Evolutionary conservation across 371 early-diverging fungal species (phyloP).

Genomic region (Mortierella sp.): DNA sequence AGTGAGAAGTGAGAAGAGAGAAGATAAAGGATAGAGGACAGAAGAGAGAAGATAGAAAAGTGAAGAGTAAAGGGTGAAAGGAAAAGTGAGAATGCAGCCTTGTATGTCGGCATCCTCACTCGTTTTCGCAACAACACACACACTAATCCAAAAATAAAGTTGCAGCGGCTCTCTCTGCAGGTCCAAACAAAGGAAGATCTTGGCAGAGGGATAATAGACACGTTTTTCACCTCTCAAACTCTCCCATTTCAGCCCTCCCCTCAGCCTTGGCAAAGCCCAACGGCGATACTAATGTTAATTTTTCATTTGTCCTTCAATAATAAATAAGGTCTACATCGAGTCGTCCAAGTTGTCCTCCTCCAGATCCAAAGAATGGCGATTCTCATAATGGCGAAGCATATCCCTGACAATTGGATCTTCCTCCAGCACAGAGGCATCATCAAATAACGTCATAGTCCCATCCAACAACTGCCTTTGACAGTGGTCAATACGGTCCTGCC

Average conservation of each 20-base stretch:
- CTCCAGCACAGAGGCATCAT: conserved; percentile 11
- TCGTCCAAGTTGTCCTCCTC: neutral
- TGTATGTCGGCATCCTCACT: neutral
- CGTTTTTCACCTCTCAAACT: neutral
- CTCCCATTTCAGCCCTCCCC: neutral
- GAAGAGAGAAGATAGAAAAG: neutral
- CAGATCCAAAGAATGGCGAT: neutral
- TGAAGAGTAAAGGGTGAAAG: neutral
- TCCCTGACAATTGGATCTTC: conserved; percentile 3
- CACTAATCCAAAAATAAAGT: neutral
- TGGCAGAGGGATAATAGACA: neutral
- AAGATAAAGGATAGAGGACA: too few relatives aligned
- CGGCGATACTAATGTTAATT: too few relatives aligned
- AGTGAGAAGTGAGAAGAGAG: too few relatives aligned
- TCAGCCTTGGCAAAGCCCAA: conserved; percentile 10
- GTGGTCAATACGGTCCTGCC: conserved; percentile 23
- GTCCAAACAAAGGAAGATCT: neutral
- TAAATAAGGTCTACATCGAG: neutral
- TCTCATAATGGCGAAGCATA: conserved; percentile 5
- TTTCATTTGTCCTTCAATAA: neutral
- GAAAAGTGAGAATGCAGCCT: too few relatives aligned
- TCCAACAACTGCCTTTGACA: conserved; percentile 17
- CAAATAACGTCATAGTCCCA: conserved; percentile 24
- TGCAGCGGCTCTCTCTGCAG: neutral
- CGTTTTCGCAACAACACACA: neutral